Base-by-base conservation (phyloP, 495 filamentous ascomycete species). In the Xylaria flabelliformis region DNA sequence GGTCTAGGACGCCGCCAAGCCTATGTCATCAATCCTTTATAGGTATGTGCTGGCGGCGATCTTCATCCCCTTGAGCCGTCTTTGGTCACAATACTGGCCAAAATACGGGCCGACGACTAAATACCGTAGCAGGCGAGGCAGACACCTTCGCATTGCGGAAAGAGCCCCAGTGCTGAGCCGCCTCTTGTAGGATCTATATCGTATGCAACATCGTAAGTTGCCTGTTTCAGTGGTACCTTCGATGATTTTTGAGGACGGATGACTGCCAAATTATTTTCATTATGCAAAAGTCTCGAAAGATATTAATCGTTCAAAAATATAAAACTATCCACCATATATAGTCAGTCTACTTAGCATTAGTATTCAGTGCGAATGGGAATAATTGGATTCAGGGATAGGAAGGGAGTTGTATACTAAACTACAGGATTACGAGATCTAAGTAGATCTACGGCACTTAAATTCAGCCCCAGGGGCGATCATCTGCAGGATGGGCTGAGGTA, bases 41-140 rank as follows among this genome's bases (percentile, higher is more conserved):
- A 32, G 62, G 62, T 24, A 46, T 64, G 56, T 64, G 42, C 41
- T 9, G 6, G 26, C 42, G 42, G 42, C 24, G 62, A 64, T 64
- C 62, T 64, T 64, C 42, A 64, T 48, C 17, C 36, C 56, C 56
- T n/a, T 19, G 24, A 39, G 24, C 26, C 29, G 55, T 58, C 55
- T 58, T 2, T 6, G 29, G 55, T 8, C 13, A 34, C 19, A 39
- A n/a, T 62, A 39, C 13, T 39, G 5, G 36, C 6, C 36, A 8
- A 39, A 39, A 39, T 39, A 39, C 36, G 34, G 12, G 34, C 19
- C 19, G 34, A 62, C 17, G 6, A 62, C 19, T 59, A 21, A 44
- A 4, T 44, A 39, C 36, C 36, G 36, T 39, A 39, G 36, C 36
- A 39, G 36, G 34, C n/a, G n/a, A n/a, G n/a, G n/a, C n/a, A n/a